Conservation (phyloP, 208 protist species). For the Wallacemonas sp. region DNA sequence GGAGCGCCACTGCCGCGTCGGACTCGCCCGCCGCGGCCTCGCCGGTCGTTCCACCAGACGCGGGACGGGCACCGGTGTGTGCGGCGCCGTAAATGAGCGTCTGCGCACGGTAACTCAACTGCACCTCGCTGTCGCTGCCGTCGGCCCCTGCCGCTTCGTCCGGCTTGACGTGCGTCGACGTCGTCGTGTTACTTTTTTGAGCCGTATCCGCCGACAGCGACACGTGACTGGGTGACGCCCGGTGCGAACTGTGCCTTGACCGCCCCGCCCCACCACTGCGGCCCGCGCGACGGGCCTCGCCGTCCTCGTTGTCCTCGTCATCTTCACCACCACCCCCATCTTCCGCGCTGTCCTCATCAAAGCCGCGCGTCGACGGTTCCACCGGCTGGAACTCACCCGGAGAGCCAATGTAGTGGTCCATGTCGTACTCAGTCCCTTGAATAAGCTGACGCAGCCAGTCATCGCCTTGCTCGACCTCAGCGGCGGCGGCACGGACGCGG, state of each 20-base stretch:
- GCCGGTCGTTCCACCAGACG: no score
- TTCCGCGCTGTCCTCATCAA: slow-evolving; percentile 11
- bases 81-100: no score
- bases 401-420: slow-evolving; percentile 39
- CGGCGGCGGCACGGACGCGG: slow-evolving; percentile 46
- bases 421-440: slow-evolving; percentile 45
- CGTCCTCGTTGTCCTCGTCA: neutral
- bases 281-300: neutral
- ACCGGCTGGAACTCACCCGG: slow-evolving; percentile 10
- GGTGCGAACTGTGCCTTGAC: neutral
- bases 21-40: no score
- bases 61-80: no score
- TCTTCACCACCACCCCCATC: neutral
- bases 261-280: neutral
- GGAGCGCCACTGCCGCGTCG: neutral
- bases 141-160: no score
- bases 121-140: neutral
- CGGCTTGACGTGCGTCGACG: no score
- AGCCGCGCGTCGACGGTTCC: neutral
- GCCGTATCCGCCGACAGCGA: neutral
- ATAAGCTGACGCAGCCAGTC: slow-evolving; percentile 37
- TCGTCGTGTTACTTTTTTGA: no score
- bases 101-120: no score
- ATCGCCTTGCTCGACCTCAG: slow-evolving; percentile 46
- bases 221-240: neutral